phyloP scores from a whole-genome alignment of 352 stramenopile species.

The Albugo candida region DNA sequence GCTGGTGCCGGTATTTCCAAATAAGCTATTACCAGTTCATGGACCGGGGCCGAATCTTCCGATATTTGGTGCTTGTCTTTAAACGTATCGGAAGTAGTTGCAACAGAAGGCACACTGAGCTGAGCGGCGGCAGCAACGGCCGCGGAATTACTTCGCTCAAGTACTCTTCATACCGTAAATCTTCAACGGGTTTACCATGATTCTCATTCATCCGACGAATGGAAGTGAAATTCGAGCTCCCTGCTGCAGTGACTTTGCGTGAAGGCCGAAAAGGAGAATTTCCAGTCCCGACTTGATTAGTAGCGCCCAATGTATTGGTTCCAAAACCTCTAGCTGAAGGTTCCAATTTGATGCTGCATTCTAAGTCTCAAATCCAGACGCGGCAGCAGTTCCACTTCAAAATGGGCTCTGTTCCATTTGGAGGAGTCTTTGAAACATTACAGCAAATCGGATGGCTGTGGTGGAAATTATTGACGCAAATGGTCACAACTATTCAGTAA shows the following conservation, averaged over 20 bases:
- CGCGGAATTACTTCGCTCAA: constrained; percentile 41
- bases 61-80: not conserved
- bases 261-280: constrained; percentile 43
- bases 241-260: constrained; percentile 38
- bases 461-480: too few species aligned
- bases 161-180: constrained; percentile 62
- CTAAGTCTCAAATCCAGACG: constrained; percentile 15
- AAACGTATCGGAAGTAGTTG: constrained; percentile 18
- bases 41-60: constrained; percentile 1
- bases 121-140: constrained; percentile 19
- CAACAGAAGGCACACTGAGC: constrained; percentile 20
- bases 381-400: constrained; percentile 1
- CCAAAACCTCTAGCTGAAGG: constrained; percentile 10
- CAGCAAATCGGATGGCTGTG: too few species aligned
- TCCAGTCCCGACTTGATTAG: constrained; percentile 31
- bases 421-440: too few species aligned
- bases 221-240: constrained; percentile 27
- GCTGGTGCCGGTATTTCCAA: constrained; percentile 6
- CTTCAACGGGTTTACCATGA: constrained; percentile 49
- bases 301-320: not conserved
- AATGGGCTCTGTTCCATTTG: too few species aligned
- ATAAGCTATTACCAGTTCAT: not conserved
- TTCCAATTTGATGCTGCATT: constrained; percentile 13
- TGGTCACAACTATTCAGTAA: too few species aligned
- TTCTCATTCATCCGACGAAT: constrained; percentile 55